Evolutionary conservation across 2,329 filamentous ascomycete genomes (phyloP).

Genomic region (Colletotrichum tabaci): DNA sequence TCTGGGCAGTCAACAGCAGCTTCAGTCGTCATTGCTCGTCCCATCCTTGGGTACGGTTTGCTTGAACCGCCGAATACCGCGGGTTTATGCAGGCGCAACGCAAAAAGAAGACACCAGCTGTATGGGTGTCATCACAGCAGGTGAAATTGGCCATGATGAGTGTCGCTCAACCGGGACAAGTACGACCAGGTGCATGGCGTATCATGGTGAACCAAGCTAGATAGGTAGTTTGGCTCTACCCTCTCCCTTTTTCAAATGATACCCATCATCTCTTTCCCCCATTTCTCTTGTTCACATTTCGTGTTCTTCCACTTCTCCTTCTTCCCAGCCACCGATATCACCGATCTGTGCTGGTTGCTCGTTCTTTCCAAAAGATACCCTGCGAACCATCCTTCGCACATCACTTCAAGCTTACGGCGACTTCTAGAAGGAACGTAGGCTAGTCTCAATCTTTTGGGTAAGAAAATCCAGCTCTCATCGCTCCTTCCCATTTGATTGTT

Average conservation of each 20-base stretch:
- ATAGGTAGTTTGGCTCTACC: background rate
- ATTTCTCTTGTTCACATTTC: background rate
- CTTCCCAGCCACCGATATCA: background rate
- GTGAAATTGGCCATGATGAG: conserved; percentile 16
- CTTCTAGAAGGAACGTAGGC: background rate
- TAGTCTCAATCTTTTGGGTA: background rate
- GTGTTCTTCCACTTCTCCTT: conserved; percentile 1
- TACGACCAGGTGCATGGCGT: conserved; percentile 2
- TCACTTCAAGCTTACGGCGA: background rate
- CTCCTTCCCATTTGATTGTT: background rate
- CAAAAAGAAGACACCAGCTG: conserved; percentile 10
- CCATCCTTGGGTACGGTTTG: conserved; percentile 5
- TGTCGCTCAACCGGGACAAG: conserved; percentile 4
- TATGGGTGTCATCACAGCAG: background rate
- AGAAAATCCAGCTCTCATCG: background rate
- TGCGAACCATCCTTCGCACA: background rate
- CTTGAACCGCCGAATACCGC: conserved; percentile 7
- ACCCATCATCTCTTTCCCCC: conserved; percentile 2
- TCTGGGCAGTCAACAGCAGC: conserved; percentile 3
- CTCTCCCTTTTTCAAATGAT: conserved; percentile 10
- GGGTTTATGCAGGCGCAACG: conserved; percentile 22
- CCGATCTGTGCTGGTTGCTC: background rate
- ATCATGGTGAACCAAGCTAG: background rate
- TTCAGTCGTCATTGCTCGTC: conserved; percentile 32
- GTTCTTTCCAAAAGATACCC: conserved; percentile 1